Percentiles rank a stretch among this genome's conserved stretches.
phyloP scores from a whole-genome alignment of 2,329 filamentous ascomycete species.

The Neophaeococcomyces mojaviensis region DNA sequence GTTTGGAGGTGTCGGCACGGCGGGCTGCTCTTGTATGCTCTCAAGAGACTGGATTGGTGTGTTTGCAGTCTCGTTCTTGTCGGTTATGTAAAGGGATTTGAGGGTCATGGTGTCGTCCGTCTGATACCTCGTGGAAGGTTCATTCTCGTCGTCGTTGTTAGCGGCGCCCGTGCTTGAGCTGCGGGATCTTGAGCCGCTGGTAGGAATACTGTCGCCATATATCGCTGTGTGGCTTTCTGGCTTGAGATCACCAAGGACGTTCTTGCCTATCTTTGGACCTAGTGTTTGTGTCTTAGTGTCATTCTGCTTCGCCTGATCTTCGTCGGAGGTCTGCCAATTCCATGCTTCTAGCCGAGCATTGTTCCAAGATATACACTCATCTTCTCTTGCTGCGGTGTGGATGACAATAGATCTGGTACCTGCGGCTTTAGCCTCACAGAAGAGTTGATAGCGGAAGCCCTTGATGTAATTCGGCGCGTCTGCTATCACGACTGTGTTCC shows the following conservation, averaged over 20 bases:
- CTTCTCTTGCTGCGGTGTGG: conserved; percentile 24
- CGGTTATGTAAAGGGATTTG: conserved; percentile 22
- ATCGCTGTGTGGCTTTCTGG: conserved; percentile 24
- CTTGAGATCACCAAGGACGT: conserved; percentile 18
- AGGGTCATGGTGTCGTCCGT: conserved; percentile 19
- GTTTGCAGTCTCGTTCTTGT: neutral
- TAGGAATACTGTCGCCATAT: conserved; percentile 19
- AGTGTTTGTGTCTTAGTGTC: neutral
- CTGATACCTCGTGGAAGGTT: neutral
- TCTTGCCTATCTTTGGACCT: conserved; percentile 12
- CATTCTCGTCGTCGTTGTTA: conserved; percentile 6
- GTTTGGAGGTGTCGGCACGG: neutral
- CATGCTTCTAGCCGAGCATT: conserved; percentile 15
- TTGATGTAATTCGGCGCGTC: conserved; percentile 64
- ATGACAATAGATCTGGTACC: conserved; percentile 57
- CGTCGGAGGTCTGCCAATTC: conserved; percentile 7
- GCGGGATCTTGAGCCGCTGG: conserved; percentile 8
- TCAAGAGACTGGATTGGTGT: neutral
- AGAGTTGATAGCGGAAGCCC: conserved; percentile 59
- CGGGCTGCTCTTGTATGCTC: neutral
- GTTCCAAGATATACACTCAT: conserved; percentile 23
- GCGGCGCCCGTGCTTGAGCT: conserved; percentile 15
- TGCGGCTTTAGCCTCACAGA: conserved; percentile 59
- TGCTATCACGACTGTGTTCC: conserved; percentile 54
- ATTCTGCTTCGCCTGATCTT: neutral